Evolutionary conservation across 2,329 filamentous ascomycete genomes (phyloP), one percentile per base, ranked within the genome.

Genomic region (Cercospora brassicicola): DNA sequence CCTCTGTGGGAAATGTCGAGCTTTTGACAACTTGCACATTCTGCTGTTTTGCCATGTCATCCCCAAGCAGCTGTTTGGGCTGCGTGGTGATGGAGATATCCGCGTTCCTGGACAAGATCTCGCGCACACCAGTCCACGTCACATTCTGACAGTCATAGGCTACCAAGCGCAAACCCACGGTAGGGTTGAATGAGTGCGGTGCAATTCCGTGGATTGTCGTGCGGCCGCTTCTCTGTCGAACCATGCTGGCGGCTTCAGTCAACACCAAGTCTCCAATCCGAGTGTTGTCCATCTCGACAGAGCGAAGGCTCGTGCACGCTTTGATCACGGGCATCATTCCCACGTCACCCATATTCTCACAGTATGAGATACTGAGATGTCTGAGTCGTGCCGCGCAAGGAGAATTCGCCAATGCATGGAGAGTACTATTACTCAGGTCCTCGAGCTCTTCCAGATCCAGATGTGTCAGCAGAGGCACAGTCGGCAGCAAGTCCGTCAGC

Each of bases 81-180:
- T 75, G 62, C 73, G 75, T 66, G 60, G 84, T 83, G 15, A 86
- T 86, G 31, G 85, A 87, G 55, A 92, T 84, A 75, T 93, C 91
- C 10, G 92, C 88, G 76, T 99, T 98, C 72, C 91, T 89, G 13
- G 89, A 93, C 2, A 98, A 84, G 1, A 98, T 88, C 79, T 97
- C 93, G 59, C 91, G 90, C 42, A 97, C 87, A 31, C 94, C 94
- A 0, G 92, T 91, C 94, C 94, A 98, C 0, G 93, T 97, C 2
- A 98, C 89, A 74, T 94, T 92, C 72, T 90, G 88, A 78, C 94
- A 98, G 81, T 99, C 95, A 77, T 95, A 99, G 7, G 94, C 89
- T 0, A 94, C 90, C 71, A 98, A 82, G 53, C 87, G 87, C 1
- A 98, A 83, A 7, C 91, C 91, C 15, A 91, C 78, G 73, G 4